These are phyloP conservation scores for Fusarium proliferatum DNA, from an alignment of 2,329 filamentous ascomycete species.

Conservation along the genomic window DNA sequence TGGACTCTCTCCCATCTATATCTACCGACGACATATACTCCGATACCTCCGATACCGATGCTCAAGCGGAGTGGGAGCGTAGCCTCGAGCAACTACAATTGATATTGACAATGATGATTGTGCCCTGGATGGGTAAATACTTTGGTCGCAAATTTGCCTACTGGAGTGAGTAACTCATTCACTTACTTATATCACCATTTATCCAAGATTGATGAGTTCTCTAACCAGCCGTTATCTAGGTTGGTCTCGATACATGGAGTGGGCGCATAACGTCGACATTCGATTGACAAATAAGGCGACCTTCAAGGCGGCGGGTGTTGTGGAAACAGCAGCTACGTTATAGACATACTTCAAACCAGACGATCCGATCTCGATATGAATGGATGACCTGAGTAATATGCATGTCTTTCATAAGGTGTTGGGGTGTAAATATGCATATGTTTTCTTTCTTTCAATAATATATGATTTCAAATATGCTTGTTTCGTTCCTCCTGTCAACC, in stretches of 20 bases:
- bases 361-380: background rate
- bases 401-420: conserved; percentile 41
- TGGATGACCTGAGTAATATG: conserved; percentile 4
- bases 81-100: conserved; percentile 94
- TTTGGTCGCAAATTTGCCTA: conserved; percentile 95
- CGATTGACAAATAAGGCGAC: conserved; percentile 69
- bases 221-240: conserved; percentile 62
- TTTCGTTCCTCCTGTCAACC: background rate
- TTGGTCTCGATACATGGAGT: conserved; percentile 94
- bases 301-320: conserved; percentile 72
- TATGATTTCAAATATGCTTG: conserved; percentile 12
- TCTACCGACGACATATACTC: conserved; percentile 67
- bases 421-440: conserved; percentile 19
- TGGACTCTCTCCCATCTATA: conserved; percentile 73
- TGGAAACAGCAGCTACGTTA: conserved; percentile 69
- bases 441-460: conserved; percentile 26
- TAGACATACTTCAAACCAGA: conserved; percentile 42
- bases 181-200: background rate
- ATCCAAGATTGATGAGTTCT: background rate
- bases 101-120: conserved; percentile 90
- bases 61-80: conserved; percentile 94
- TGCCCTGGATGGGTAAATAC: conserved; percentile 95
- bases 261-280: conserved; percentile 86
- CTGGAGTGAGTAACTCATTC: conserved; percentile 75
- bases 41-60: conserved; percentile 76